Conservation (phyloP, 2,329 filamentous ascomycete genomes). For the Geosmithia flava region DNA sequence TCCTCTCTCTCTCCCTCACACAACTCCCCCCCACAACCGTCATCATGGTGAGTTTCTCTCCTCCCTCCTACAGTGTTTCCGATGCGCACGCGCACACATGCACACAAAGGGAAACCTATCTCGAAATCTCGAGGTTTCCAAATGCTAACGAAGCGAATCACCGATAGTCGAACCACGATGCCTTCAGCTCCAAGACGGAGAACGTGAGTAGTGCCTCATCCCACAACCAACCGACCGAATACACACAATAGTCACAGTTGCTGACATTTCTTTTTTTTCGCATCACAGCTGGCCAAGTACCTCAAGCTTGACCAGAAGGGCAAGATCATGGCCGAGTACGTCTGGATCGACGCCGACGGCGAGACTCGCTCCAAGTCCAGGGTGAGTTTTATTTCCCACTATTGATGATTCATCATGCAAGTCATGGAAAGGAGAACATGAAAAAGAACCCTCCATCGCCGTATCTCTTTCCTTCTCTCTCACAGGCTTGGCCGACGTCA, state of each 20-base stretch:
- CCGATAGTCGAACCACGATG: neutral
- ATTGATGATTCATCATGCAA: too few species aligned
- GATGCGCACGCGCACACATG: neutral
- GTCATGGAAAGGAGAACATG: too few species aligned
- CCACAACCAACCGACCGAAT: neutral
- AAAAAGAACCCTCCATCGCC: too few species aligned
- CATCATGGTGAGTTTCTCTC: conserved; percentile 5
- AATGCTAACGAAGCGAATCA: too few species aligned
- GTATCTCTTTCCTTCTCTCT: too few species aligned
- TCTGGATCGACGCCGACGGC: conserved; percentile 84
- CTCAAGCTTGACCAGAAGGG: conserved; percentile 83
- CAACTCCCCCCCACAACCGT: conserved; percentile 1
- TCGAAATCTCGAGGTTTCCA: too few species aligned
- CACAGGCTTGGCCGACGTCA: too few species aligned
- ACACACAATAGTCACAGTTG: neutral
- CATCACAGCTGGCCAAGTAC: conserved; percentile 77
- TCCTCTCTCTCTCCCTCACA: neutral
- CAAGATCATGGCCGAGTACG: conserved; percentile 83
- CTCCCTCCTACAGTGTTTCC: too few species aligned
- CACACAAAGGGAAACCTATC: neutral
- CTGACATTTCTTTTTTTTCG: neutral
- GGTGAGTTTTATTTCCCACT: conserved; percentile 48
- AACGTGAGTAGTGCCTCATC: neutral
- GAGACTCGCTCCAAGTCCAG: conserved; percentile 89
- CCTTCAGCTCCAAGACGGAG: conserved; percentile 2